Conservation (phyloP, 208 protist genomes). For the Porcisia hertigi region DNA sequence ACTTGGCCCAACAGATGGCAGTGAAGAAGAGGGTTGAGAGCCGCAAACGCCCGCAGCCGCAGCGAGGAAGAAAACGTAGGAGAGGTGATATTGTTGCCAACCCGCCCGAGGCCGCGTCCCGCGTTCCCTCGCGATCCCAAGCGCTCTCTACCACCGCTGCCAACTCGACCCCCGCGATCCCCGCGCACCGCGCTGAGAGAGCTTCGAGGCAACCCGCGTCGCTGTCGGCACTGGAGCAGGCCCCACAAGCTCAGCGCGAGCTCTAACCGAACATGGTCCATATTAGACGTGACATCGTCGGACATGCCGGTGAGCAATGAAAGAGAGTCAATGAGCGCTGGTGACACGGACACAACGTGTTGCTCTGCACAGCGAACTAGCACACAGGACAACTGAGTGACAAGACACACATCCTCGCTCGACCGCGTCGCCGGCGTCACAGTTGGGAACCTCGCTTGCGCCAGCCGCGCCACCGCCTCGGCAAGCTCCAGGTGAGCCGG, state of each 20-base stretch:
- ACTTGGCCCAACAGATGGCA: constrained; percentile 6
- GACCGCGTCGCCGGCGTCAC: constrained; percentile 12
- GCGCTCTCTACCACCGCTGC: background rate
- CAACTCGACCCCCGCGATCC: background rate
- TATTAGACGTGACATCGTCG: constrained; percentile 30
- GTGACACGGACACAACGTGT: constrained; percentile 22
- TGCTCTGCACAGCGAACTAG: constrained; percentile 52
- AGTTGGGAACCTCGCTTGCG: constrained; percentile 18
- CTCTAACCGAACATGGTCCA: constrained; percentile 27
- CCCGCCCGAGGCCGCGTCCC: constrained; percentile 8
- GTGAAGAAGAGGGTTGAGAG: constrained; percentile 13
- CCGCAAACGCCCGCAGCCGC: constrained; percentile 15
- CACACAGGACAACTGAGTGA: constrained; percentile 57
- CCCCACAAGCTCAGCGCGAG: constrained; percentile 37
- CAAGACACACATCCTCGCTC: constrained; percentile 26
- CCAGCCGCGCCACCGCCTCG: constrained; percentile 30
- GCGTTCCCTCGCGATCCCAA: background rate
- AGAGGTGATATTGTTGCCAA: constrained; percentile 1
- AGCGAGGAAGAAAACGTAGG: constrained; percentile 19
- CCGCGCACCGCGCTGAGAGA: background rate
- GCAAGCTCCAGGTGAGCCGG: constrained; percentile 18
- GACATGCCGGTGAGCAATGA: constrained; percentile 24
- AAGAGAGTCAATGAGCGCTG: constrained; percentile 22
- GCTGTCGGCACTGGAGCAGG: constrained; percentile 28
- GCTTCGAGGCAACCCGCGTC: constrained; percentile 18